phyloP scores from a whole-genome alignment of 2,329 filamentous ascomycete genomes.

The Nannizzia gypsea region DNA sequence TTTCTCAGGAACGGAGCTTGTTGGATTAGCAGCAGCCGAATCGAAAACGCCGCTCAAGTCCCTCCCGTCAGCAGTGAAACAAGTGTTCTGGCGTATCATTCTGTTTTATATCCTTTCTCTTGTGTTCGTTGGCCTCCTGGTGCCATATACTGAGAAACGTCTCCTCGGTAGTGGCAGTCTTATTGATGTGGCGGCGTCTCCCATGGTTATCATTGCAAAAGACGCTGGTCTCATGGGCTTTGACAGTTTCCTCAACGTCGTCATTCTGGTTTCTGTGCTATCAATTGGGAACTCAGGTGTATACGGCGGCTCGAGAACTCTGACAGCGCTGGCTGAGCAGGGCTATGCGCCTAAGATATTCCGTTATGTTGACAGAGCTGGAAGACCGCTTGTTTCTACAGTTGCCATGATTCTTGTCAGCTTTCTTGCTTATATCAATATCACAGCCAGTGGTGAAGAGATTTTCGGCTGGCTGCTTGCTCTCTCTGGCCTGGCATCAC shows the following conservation, averaged over 20 bases:
- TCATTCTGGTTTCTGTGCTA: slow-evolving; percentile 51
- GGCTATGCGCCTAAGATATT: slow-evolving; percentile 36
- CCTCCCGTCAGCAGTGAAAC: slow-evolving; percentile 38
- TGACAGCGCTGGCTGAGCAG: slow-evolving; percentile 42
- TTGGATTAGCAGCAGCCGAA: slow-evolving; percentile 44
- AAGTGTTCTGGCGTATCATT: slow-evolving; percentile 42
- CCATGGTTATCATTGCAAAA: slow-evolving; percentile 55
- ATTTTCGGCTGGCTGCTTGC: slow-evolving; percentile 56
- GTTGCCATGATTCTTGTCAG: slow-evolving; percentile 31
- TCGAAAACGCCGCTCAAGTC: slow-evolving; percentile 41
- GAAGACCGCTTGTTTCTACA: slow-evolving; percentile 35
- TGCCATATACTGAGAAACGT: slow-evolving; percentile 29
- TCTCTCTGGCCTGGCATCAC: slow-evolving; percentile 49
- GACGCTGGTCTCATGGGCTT: slow-evolving; percentile 50
- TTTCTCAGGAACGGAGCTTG: slow-evolving; percentile 45
- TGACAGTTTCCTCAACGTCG: slow-evolving; percentile 55
- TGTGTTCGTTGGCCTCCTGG: slow-evolving; percentile 36
- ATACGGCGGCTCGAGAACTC: slow-evolving; percentile 46
- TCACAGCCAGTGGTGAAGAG: slow-evolving; percentile 34
- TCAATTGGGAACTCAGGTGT: slow-evolving; percentile 49
- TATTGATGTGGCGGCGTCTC: slow-evolving; percentile 41
- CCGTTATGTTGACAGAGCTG: slow-evolving; percentile 35
- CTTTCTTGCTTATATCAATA: slow-evolving; percentile 32
- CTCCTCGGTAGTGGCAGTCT: slow-evolving; percentile 30
- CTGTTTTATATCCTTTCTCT: slow-evolving; percentile 40